Percentiles rank a stretch among this genome's conserved stretches.
phyloP scores from a whole-genome alignment of 768 basidiomycete species.

The Obba rivulosa region DNA sequence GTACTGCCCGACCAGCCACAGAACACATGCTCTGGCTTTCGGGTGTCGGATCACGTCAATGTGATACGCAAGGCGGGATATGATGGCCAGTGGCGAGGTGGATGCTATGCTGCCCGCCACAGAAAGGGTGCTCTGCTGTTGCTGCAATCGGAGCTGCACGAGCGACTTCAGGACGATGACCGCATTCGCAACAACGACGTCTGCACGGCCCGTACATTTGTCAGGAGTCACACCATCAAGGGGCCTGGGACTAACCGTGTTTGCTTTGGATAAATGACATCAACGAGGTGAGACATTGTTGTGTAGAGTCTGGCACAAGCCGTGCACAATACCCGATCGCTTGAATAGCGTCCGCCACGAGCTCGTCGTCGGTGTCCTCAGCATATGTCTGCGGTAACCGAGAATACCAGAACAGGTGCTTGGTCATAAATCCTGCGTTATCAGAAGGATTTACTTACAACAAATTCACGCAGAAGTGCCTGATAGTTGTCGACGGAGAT shows the following conservation, averaged over 20 bases:
- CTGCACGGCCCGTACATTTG: conserved; percentile 30
- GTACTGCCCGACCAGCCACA: conserved; percentile 94
- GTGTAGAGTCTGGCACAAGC: conserved; percentile 59
- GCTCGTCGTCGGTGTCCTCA: conserved; percentile 67
- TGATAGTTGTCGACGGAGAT: conserved; percentile 63
- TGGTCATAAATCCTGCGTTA: not conserved
- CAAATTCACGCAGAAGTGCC: conserved; percentile 74
- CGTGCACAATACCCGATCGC: conserved; percentile 77
- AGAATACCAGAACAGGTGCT: not conserved
- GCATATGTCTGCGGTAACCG: conserved; percentile 61
- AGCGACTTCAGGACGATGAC: conserved; percentile 84
- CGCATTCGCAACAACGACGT: conserved; percentile 70
- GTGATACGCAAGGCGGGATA: conserved; percentile 71
- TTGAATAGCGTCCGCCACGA: conserved; percentile 68
- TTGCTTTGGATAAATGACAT: conserved; percentile 75
- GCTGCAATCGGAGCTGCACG: conserved; percentile 59
- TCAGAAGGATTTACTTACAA: conserved; percentile 42
- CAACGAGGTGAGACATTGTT: conserved; percentile 70
- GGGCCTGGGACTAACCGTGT: conserved; percentile 39
- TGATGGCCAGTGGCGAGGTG: conserved; percentile 52
- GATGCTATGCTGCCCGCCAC: conserved; percentile 12
- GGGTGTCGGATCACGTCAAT: conserved; percentile 78
- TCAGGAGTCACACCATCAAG: not conserved
- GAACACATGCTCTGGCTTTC: conserved; percentile 78
- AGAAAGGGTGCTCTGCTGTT: conserved; percentile 21